phyloP scores from a whole-genome alignment of 352 stramenopile genomes.

The Globisporangium takayamanum region DNA sequence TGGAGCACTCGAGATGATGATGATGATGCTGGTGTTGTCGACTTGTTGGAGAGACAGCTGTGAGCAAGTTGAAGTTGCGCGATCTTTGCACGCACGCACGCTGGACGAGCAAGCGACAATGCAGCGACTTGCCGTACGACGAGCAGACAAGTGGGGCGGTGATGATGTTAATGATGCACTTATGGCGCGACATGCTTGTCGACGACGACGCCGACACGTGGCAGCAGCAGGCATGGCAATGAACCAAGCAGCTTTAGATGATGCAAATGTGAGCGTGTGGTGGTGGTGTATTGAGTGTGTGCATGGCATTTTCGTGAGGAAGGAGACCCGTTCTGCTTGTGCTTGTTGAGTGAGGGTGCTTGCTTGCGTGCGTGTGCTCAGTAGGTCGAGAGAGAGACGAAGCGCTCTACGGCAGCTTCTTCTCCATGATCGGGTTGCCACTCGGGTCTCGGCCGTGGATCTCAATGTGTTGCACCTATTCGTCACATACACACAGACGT shows the following conservation, averaged over 20 bases:
- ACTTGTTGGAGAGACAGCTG: not conserved
- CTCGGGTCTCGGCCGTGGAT: constrained; percentile 70
- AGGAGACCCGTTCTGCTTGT: not conserved
- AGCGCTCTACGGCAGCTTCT: constrained; percentile 64
- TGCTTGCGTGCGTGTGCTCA: not conserved
- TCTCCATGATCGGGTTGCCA: constrained; percentile 74
- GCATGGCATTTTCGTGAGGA: too few species aligned
- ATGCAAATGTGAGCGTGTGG: not conserved
- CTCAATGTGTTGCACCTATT: constrained; percentile 79
- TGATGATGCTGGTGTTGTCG: not conserved
- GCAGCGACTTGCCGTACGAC: too few species aligned
- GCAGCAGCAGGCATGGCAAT: not conserved
- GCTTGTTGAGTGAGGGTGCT: not conserved
- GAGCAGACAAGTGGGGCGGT: too few species aligned
- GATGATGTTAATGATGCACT: too few species aligned
- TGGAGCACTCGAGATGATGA: not conserved
- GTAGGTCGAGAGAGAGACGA: not conserved
- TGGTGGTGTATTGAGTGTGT: not conserved
- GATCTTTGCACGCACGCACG: constrained; percentile 4
- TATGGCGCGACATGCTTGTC: not conserved
- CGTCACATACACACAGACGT: not conserved
- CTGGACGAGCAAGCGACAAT: not conserved
- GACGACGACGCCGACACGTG: not conserved
- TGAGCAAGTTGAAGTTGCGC: not conserved
- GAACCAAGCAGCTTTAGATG: too few species aligned